A percentile compares a stretch with the other conserved stretches of the same genome.
Evolutionary conservation across 1,284 basidiomycete genomes (phyloP).

Genomic region (Trichosporon ovoides): DNA sequence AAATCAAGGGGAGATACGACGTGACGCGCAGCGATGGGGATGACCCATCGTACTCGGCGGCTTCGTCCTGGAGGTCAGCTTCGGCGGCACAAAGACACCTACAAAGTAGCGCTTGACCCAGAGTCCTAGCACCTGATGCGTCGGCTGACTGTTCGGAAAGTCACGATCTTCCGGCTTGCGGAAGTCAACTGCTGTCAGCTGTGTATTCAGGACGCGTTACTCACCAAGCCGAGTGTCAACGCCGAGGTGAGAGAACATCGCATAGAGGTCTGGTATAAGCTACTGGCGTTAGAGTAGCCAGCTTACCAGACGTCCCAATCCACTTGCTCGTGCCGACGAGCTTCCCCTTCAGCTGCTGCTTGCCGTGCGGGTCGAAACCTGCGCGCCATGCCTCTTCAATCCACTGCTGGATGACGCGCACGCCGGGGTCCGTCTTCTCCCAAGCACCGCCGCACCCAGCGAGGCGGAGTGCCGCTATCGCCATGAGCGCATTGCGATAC

Average conservation of each 20-base stretch:
- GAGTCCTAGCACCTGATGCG: slow-evolving; percentile 29
- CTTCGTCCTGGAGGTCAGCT: slow-evolving; percentile 7
- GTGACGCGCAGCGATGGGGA: slow-evolving; percentile 52
- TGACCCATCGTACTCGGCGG: background rate
- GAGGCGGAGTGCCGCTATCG: slow-evolving; percentile 62
- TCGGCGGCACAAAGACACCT: slow-evolving; percentile 4
- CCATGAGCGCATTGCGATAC: slow-evolving; percentile 81
- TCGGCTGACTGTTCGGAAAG: slow-evolving; percentile 13
- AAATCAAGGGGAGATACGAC: slow-evolving; percentile 66
- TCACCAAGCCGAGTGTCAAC: slow-evolving; percentile 56
- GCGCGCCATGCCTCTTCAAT: slow-evolving; percentile 71
- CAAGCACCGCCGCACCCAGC: slow-evolving; percentile 38
- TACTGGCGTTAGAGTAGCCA: slow-evolving; percentile 3
- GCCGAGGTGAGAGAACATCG: slow-evolving; percentile 51
- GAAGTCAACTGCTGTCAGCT: slow-evolving; percentile 37
- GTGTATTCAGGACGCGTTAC: background rate
- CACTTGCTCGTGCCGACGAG: slow-evolving; percentile 64
- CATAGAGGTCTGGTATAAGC: slow-evolving; percentile 51
- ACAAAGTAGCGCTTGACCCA: slow-evolving; percentile 47
- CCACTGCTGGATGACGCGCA: slow-evolving; percentile 67
- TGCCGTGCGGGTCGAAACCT: slow-evolving; percentile 69
- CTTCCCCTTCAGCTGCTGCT: slow-evolving; percentile 56
- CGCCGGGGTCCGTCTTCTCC: slow-evolving; percentile 54
- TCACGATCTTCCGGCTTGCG: slow-evolving; percentile 29
- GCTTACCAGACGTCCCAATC: slow-evolving; percentile 70